Percentiles rank a stretch among this genome's conserved stretches.
Evolutionary conservation across 1,284 basidiomycete genomes (phyloP).

Genomic region (Fomitopsis schrenkii): DNA sequence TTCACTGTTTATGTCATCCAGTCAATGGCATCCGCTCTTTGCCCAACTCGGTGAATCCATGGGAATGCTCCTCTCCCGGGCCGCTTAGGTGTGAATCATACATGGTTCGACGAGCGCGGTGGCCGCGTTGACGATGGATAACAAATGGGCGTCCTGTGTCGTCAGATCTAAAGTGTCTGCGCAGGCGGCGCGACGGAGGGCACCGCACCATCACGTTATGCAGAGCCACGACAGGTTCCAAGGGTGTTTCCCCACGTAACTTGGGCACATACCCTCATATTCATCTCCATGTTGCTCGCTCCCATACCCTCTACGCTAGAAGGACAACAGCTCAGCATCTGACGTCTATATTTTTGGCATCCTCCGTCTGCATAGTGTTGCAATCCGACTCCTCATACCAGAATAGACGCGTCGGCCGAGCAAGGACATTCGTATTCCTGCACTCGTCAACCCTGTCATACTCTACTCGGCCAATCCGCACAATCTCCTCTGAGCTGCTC

Average conservation of each 20-base stretch:
- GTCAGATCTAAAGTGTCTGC: neutral
- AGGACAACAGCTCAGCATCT: too few species aligned
- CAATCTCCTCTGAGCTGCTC: neutral
- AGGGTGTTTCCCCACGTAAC: neutral
- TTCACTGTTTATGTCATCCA: constrained; percentile 10
- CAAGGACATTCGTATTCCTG: neutral
- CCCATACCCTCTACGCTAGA: too few species aligned
- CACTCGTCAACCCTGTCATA: neutral
- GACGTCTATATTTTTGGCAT: too few species aligned
- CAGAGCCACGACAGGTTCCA: neutral
- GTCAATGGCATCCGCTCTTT: neutral
- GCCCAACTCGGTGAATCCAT: neutral
- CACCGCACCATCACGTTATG: neutral
- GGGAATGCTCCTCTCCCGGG: neutral
- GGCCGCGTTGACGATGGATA: too few species aligned
- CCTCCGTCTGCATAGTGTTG: too few species aligned
- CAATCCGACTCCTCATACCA: neutral
- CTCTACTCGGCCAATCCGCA: neutral
- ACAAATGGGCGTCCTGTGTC: neutral
- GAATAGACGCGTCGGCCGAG: neutral
- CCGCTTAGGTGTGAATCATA: neutral
- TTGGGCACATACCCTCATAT: neutral
- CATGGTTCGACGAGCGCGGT: too few species aligned
- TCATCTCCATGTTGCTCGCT: too few species aligned
- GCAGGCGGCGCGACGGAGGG: neutral